Base-by-base conservation (phyloP, 1,284 basidiomycete genomes). In the Mycena sp. region DNA sequence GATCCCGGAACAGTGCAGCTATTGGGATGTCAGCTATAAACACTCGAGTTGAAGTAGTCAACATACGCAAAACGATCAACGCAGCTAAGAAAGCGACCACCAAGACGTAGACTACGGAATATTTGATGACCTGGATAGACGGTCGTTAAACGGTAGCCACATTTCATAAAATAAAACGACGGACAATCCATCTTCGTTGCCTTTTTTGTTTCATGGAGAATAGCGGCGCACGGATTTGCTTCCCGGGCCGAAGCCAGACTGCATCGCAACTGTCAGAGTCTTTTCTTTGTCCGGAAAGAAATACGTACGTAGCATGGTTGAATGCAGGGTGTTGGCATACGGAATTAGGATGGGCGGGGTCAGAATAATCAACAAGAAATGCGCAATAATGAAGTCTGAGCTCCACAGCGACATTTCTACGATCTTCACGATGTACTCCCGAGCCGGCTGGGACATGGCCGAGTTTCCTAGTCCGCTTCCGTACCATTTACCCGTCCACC, bases 401-500 rank as follows among this genome's bases (percentile, higher is more conserved):
- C 93, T 93, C 93, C 96, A 98, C 22, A 97, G 83, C 30, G 95
- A 95, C 92, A 97, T 95, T 83, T 98, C 97, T 75, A 98, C 95
- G 72, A 97, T 95, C 87, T 98, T 98, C 85, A 98, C 96, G 72
- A 98, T 90, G 80, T 94, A 97, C 86, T 98, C 96, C 81, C 96
- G 93, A 72, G 95, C 95, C 56, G 96, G 96, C 80, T 98, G 96
- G 50, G 95, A 96, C 81, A 96, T 92, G 55, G 95, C 96, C 61
- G 95, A 93, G 37, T 87, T 87, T 55, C 96, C 97, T 41, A 98
- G 86, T 54, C 95, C 95, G 69, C 96, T 89, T 64, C 96, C 96
- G 80, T 96, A 97, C 96, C 96, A 98, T 83, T 96, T 95, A 80
- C 96, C 96, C n/a, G 96, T 96, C 96, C 96, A 98, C 96, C 96